Evolutionary conservation across 2,329 filamentous ascomycete species (phyloP), one percentile per base, ranked within the genome.

Genomic region (Juglanconis juglandina): DNA sequence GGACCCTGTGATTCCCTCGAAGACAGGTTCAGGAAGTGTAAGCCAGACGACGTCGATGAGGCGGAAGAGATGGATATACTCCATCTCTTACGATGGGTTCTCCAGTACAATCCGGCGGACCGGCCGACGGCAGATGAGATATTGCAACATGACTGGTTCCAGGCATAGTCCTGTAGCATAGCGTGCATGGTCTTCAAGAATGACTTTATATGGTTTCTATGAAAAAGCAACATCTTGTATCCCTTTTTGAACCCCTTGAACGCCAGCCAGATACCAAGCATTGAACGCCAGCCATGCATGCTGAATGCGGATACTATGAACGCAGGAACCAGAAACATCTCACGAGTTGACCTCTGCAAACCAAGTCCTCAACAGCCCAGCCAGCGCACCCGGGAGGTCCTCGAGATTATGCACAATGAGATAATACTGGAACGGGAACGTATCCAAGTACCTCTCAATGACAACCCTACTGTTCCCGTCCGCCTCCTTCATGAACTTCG

Each of bases 401-500:
- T 89, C 87, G 52, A 99, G 87, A 77, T 98, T 87, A 66, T 94
- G 87, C 61, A 99, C 95, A 67, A 99, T 91, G 59, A 99, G 78
- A 73, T 98, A 99, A 78, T 97, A 99, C 73, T 90, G 87, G 77
- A 99, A 99, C 0, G 96, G 95, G 75, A 99, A 99, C 7, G 87
- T 89, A 73, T 99, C 96, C 67, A 99, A 83, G 72, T 99, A 99
- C 69, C 91, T 87, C 78, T 92, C 89, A 73, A 96, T 92, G 68
- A 89, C 88, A 59, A 97, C 85, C 69, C 87, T 83, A 63, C 87
- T 77, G 77, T 87, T 77, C 73, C 84, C 75, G 68, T 77, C 63
- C 67, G 75, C 80, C 69, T 91, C 87, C 61, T 83, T 84, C 65
- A 89, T 84, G 70, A 98, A 97, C 71, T 87, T 87, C 42, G 92